Base-by-base conservation (phyloP, 768 basidiomycete genomes). In the Trametes meyenii region DNA sequence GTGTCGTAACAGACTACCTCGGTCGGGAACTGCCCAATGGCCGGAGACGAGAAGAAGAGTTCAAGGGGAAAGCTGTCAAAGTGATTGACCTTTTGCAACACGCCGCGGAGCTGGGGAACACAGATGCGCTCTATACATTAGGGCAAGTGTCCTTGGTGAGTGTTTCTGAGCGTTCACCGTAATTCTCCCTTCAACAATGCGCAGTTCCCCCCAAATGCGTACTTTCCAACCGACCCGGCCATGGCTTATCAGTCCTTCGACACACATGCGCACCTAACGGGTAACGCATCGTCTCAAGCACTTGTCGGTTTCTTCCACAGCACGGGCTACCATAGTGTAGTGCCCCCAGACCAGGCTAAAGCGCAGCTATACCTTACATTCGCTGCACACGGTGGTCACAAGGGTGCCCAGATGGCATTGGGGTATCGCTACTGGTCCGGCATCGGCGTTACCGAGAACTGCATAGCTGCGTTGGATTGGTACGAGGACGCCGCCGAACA, bases 371-470 rank as follows among this genome's bases (percentile, higher is more conserved):
- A 96, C 69, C 94, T 95, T 72, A 97, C 96, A 0, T 98, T 98
- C 68, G 88, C 96, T 3, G 95, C 94, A 1, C 87, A 95, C 52
- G 89, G 90, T 1, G 92, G 90, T 0, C 84, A 95, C 75, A 86
- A 87, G 67, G 89, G 90, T 5, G 91, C 96, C 0, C 88, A 95
- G 72, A 95, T 96, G 92, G 86, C 94, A 1, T 79, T 98, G 35
- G 97, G 88, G 0, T 98, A 96, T 74, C 85, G 95, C 26, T 88
- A 96, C 70, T 98, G 95, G 96, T 88, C 91, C 40, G 97, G 97
- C 1, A 97, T 99, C 59, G 92, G 96, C 12, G 89, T 94, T 0
- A 77, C 85, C 54, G 94, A 98, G 72, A 87, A 88, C 67, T 98
- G 97, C 74, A 81, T 87, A 68, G 79, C 83, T 12, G 92, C 97